A percentile compares a stretch with the other conserved stretches of the same genome.
Evolutionary conservation across 345 rosid species (phyloP).

Genomic region (Brassica cretica): DNA sequence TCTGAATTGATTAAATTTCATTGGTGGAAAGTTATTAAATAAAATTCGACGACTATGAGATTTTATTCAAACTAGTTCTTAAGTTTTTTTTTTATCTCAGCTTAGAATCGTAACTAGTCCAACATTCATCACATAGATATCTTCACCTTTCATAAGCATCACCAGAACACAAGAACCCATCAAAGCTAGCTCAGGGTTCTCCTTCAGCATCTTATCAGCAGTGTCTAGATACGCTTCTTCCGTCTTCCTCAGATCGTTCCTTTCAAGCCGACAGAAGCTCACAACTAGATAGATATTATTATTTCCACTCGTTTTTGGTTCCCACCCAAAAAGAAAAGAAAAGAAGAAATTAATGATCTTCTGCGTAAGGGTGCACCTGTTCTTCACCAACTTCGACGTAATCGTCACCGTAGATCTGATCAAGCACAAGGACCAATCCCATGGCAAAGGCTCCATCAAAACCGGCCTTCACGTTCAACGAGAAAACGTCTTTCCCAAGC

Average conservation of each 20-base stretch:
- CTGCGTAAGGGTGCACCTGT: constrained; percentile 43
- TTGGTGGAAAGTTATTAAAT: too few relatives aligned
- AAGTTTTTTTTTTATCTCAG: too few relatives aligned
- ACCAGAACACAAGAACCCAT: constrained; percentile 10
- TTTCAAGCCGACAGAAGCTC: constrained; percentile 36
- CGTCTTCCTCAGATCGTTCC: constrained; percentile 15
- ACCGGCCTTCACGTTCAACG: constrained; percentile 63
- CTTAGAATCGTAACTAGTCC: not conserved
- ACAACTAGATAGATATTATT: constrained; percentile 15
- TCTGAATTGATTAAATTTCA: too few relatives aligned
- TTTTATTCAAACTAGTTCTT: too few relatives aligned
- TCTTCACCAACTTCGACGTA: constrained; percentile 34
- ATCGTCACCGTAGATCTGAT: constrained; percentile 68
- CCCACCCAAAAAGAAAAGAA: constrained; percentile 8
- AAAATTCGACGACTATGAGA: too few relatives aligned
- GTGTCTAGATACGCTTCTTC: not conserved
- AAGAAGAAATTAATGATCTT: constrained; percentile 24
- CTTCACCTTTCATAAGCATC: constrained; percentile 6
- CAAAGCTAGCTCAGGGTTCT: constrained; percentile 3
- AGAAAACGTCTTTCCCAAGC: constrained; percentile 88
- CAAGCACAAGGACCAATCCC: constrained; percentile 85
- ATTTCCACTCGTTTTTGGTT: constrained; percentile 30
- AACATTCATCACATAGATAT: not conserved
- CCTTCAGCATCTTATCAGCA: not conserved
- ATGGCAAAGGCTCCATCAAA: constrained; percentile 86